Evolutionary conservation across 106 monocot species (phyloP).

Genomic region (Acanthochlamys bracteata): DNA sequence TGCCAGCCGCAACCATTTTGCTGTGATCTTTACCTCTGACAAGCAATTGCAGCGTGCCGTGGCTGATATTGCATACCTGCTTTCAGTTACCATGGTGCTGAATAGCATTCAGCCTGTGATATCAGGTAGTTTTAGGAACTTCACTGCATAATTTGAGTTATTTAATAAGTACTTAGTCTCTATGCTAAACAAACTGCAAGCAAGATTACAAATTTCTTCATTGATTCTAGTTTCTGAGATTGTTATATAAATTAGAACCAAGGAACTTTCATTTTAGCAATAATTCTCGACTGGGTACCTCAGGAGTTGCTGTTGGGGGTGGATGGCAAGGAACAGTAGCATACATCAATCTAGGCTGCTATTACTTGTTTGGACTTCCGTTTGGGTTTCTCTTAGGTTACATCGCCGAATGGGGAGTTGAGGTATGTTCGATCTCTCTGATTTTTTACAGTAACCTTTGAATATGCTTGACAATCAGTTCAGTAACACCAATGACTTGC

Average conservation of each 20-base stretch:
- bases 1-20: slow-evolving; percentile 29
- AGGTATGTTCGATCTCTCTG: background rate
- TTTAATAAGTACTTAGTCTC: too few relatives aligned
- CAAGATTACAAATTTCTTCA: too few relatives aligned
- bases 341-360: slow-evolving; percentile 1
- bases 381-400: background rate
- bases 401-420: background rate
- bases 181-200: too few relatives aligned
- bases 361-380: background rate
- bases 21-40: slow-evolving; percentile 61
- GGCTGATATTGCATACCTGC: slow-evolving; percentile 58
- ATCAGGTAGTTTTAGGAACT: too few relatives aligned
- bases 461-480: too few relatives aligned
- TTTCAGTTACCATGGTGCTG: slow-evolving; percentile 80
- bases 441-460: too few relatives aligned
- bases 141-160: too few relatives aligned
- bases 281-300: background rate
- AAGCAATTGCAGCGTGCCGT: slow-evolving; percentile 54
- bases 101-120: slow-evolving; percentile 91
- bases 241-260: too few relatives aligned
- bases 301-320: slow-evolving; percentile 1
- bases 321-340: slow-evolving; percentile 7
- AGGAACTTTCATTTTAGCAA: too few relatives aligned
- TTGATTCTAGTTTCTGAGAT: too few relatives aligned
- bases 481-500: too few relatives aligned